These are phyloP conservation scores for Cytospora leucostoma DNA, from an alignment of 2,329 filamentous ascomycete genomes.

Conservation along the genomic window DNA sequence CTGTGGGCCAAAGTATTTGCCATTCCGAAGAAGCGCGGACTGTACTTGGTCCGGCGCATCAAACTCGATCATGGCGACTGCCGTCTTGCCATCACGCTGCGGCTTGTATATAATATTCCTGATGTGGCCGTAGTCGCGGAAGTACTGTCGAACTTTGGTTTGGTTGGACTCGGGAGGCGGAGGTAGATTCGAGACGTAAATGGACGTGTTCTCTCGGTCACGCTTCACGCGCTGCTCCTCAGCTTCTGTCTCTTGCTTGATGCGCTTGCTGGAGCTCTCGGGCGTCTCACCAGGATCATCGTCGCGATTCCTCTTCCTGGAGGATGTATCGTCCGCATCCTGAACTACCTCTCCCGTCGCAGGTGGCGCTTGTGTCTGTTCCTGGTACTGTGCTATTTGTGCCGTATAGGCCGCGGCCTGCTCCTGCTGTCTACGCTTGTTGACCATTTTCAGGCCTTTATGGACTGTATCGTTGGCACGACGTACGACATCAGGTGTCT, in stretches of 20 bases:
- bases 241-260: constrained; percentile 46
- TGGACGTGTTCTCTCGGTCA: constrained; percentile 86
- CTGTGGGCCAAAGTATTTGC: constrained; percentile 74
- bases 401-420: constrained; percentile 59
- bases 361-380: constrained; percentile 37
- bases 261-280: constrained; percentile 66
- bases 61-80: constrained; percentile 83
- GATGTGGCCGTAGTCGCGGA: constrained; percentile 85
- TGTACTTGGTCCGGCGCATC: constrained; percentile 76
- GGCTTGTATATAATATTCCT: constrained; percentile 71
- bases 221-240: constrained; percentile 59
- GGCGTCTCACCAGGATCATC: constrained; percentile 51
- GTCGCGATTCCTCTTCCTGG: constrained; percentile 75
- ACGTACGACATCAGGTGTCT: constrained; percentile 74
- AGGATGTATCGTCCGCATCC: constrained; percentile 38
- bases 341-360: constrained; percentile 37
- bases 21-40: constrained; percentile 77
- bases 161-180: constrained; percentile 70
- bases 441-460: constrained; percentile 64
- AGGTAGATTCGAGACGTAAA: constrained; percentile 80
- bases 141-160: constrained; percentile 81
- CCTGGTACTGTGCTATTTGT: constrained; percentile 44
- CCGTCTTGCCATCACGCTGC: constrained; percentile 60
- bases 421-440: constrained; percentile 66
- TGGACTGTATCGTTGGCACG: constrained; percentile 73